phyloP scores from a whole-genome alignment of 1,139 yeast genomes.

The Candida labiduridarum region DNA sequence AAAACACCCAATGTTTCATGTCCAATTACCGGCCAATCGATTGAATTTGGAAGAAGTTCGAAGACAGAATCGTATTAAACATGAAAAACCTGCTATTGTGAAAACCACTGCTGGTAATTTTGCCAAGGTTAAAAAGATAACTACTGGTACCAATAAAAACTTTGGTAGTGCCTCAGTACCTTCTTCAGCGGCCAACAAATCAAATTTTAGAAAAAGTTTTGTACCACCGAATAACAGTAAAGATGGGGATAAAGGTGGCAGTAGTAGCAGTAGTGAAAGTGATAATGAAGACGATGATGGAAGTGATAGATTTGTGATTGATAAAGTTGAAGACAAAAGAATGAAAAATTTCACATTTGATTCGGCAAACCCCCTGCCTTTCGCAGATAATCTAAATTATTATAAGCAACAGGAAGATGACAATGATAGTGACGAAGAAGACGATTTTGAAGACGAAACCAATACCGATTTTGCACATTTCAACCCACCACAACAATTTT shows the following conservation, averaged over 20 bases:
- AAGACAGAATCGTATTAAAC: constrained; percentile 24
- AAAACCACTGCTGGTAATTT: constrained; percentile 36
- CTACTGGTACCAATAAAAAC: constrained; percentile 3
- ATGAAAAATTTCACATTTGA: constrained; percentile 15
- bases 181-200: background rate
- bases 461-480: constrained; percentile 8
- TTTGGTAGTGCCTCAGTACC: background rate
- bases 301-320: constrained; percentile 5
- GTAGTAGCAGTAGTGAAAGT: constrained; percentile 8
- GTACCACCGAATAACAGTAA: constrained; percentile 23
- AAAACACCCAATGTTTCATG: constrained; percentile 20
- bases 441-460: constrained; percentile 10
- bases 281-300: constrained; percentile 7
- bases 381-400: constrained; percentile 3
- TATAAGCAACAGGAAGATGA: constrained; percentile 6
- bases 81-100: constrained; percentile 24
- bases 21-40: constrained; percentile 34
- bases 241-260: background rate
- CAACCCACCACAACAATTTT: constrained; percentile 13
- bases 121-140: constrained; percentile 22
- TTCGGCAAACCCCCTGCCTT: constrained; percentile 2
- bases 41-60: constrained; percentile 26
- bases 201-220: constrained; percentile 25
- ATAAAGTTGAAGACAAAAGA: constrained; percentile 1
- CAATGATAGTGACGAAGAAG: constrained; percentile 9